phyloP scores from a whole-genome alignment of 2,329 filamentous ascomycete genomes.

The Elsinoe ampelina region DNA sequence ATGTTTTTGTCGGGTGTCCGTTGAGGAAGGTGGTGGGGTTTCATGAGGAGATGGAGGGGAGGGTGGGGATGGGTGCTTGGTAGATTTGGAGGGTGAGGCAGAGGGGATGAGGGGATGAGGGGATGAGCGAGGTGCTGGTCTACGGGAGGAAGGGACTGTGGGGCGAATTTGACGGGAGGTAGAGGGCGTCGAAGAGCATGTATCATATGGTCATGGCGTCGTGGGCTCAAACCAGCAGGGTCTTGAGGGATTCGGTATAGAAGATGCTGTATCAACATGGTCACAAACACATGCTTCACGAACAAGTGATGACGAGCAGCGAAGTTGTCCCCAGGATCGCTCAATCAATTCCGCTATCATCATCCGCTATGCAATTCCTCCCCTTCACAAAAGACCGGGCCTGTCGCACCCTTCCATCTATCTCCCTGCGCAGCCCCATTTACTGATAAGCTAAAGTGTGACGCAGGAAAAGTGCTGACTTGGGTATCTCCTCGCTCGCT shows the following conservation, averaged over 20 bases:
- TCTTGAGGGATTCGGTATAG: not conserved
- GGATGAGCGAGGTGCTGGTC: too few species aligned
- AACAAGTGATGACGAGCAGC: not conserved
- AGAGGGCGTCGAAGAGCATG: too few species aligned
- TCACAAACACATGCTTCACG: not conserved
- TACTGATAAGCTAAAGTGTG: conserved; percentile 6
- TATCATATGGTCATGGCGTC: conserved; percentile 1
- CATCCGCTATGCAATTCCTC: conserved; percentile 4
- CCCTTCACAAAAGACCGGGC: not conserved
- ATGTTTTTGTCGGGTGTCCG: conserved; percentile 76
- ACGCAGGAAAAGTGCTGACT: conserved; percentile 1
- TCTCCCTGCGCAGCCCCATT: not conserved
- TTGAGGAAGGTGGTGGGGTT: conserved; percentile 60
- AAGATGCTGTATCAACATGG: conserved; percentile 7
- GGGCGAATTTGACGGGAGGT: too few species aligned
- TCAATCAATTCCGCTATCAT: not conserved
- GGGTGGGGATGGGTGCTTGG: conserved; percentile 64
- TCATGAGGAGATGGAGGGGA: conserved; percentile 89
- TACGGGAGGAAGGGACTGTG: too few species aligned
- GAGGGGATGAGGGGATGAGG: too few species aligned
- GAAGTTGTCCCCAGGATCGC: not conserved
- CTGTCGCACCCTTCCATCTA: conserved; percentile 2
- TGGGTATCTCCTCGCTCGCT: conserved; percentile 8
- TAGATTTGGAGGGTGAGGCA: too few species aligned
- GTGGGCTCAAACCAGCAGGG: not conserved